These are phyloP conservation scores for Phoma sp. DNA, from an alignment of 2,329 filamentous ascomycete species.

Conservation along the genomic window DNA sequence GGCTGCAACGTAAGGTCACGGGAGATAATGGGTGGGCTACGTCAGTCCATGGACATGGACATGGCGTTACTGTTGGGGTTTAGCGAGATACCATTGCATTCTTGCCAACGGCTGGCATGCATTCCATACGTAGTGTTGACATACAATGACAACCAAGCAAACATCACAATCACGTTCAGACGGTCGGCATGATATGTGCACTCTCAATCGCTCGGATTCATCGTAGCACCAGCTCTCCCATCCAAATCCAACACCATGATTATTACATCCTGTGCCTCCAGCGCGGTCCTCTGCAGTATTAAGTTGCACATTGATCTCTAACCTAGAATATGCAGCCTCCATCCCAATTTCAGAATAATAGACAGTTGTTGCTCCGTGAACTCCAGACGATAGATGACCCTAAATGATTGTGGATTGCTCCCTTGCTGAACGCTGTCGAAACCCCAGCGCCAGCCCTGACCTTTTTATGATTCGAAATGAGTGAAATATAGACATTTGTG, in stretches of 20 bases:
- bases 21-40: no score
- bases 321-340: slow-evolving; percentile 2
- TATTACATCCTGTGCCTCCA: slow-evolving; percentile 15
- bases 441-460: slow-evolving; percentile 20
- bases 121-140: slow-evolving; percentile 8
- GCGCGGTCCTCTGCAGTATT: slow-evolving; percentile 17
- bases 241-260: slow-evolving; percentile 14
- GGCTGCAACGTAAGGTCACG: no score
- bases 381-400: slow-evolving; percentile 22
- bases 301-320: slow-evolving; percentile 19
- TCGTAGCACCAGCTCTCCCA: not conserved
- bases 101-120: slow-evolving; percentile 29
- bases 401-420: slow-evolving; percentile 23
- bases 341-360: not conserved
- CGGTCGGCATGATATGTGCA: not conserved
- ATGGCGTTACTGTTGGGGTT: slow-evolving; percentile 1
- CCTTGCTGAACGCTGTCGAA: slow-evolving; percentile 20
- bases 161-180: not conserved
- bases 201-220: slow-evolving; percentile 1
- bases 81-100: slow-evolving; percentile 18
- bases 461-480: slow-evolving; percentile 28
- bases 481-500: slow-evolving; percentile 30
- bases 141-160: not conserved
- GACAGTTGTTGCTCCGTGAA: slow-evolving; percentile 17
- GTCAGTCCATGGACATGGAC: not conserved